Evolutionary conservation across 23 red algal genomes (phyloP), one percentile per base, ranked within the genome.

Genomic region (Gracilariopsis chorda): DNA sequence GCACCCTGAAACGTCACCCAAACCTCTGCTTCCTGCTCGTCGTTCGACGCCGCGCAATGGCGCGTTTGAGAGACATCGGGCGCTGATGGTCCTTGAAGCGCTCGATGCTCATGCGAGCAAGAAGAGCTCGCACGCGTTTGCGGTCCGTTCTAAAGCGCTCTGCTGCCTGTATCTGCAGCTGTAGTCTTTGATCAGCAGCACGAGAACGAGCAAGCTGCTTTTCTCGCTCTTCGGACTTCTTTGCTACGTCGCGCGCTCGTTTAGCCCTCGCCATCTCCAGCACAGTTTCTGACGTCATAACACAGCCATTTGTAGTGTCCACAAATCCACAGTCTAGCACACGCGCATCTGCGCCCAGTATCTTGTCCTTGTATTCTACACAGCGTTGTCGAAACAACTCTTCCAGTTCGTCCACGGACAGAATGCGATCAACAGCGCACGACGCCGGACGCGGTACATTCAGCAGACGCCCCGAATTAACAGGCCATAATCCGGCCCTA

Each of bases 301-400:
- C 60, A 55, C 0, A 86, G 20, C 82, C 30, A 55, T 72, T 51
- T 9, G 4, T 19, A 17, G 82, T 86, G 51, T 86, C 82, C 19
- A 86, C 21, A 72, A 49, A 86, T 11, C 34, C 82, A 56, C 39
- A 71, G n/a, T 27, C 58, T 14, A 47, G 20, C 20, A 72, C 45
- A 7, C 12, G 21, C 14, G 64, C 62, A 73, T 69, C 44, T 4
- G 40, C 28, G 0, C 46, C 61, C 42, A 86, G 28, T 30, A 86
- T 33, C 30, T 39, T 86, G 2, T 71, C 28, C 56, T 51, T 73
- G 17, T 32, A 43, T 19, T 86, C 57, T 32, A 12, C 41, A 13
- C 55, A 48, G 4, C 43, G 20, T 19, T 71, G 23, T 71, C 71
- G 13, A 69, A 86, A 73, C 6, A 40, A 44, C 17, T 67, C 37